Percentiles rank a stretch among this genome's conserved stretches.
Conservation (phyloP, 495 filamentous ascomycete genomes). For the Cudoniella acicularis region DNA sequence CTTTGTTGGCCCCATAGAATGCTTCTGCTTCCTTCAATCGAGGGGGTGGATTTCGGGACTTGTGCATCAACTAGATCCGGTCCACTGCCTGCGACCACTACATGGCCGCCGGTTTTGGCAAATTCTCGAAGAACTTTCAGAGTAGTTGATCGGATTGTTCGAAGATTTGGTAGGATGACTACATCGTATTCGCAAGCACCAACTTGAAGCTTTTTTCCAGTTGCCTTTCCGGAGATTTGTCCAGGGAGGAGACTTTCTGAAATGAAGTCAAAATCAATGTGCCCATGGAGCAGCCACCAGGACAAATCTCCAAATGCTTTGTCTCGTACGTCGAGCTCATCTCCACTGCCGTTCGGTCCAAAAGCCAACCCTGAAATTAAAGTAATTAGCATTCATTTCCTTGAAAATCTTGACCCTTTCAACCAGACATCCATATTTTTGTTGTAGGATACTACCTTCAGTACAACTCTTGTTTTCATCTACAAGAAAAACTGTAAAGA, state of each 20-base stretch:
- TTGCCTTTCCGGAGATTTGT: constrained; percentile 8
- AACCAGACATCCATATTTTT: too few species aligned
- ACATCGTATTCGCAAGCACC: constrained; percentile 24
- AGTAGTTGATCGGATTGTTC: constrained; percentile 23
- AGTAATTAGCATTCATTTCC: too few species aligned
- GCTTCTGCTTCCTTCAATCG: constrained; percentile 4
- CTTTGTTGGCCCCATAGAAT: constrained; percentile 16
- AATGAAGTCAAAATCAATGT: constrained; percentile 29
- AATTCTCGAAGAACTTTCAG: constrained; percentile 17
- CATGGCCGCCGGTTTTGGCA: constrained; percentile 12
- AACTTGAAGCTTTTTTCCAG: constrained; percentile 16
- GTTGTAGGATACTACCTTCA: too few species aligned
- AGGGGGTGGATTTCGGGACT: neutral
- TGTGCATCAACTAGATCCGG: constrained; percentile 14
- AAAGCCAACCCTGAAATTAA: constrained; percentile 25
- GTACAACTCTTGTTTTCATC: too few species aligned
- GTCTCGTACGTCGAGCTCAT: constrained; percentile 21
- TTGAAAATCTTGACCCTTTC: too few species aligned
- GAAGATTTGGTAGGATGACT: constrained; percentile 25
- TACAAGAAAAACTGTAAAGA: too few species aligned
- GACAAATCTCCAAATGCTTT: constrained; percentile 22
- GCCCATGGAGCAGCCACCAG: constrained; percentile 23
- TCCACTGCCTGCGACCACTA: constrained; percentile 19
- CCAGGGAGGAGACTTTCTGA: constrained; percentile 24
- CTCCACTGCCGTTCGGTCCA: constrained; percentile 17